Evolutionary conservation across 768 basidiomycete genomes (phyloP).

Genomic region (Phaeotremella skinneri): DNA sequence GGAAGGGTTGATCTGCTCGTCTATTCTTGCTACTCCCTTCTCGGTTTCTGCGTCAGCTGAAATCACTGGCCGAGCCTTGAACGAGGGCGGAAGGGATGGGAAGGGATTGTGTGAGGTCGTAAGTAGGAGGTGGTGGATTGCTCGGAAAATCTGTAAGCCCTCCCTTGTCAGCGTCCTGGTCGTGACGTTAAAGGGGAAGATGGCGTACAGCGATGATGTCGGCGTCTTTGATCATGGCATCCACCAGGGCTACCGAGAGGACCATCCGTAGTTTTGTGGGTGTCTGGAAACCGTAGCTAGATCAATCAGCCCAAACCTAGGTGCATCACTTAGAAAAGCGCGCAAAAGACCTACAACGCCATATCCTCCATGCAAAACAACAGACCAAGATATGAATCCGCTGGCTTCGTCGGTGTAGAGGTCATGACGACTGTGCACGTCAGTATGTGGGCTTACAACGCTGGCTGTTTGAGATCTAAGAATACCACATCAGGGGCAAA

Average conservation of each 20-base stretch:
- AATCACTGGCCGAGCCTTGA: constrained; percentile 18
- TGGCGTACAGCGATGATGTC: constrained; percentile 46
- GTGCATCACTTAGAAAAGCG: neutral
- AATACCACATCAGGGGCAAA: too few relatives aligned
- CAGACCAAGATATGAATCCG: constrained; percentile 47
- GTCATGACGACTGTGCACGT: constrained; percentile 40
- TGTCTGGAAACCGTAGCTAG: constrained; percentile 50
- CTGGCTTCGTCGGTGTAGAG: constrained; percentile 39
- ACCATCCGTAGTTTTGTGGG: constrained; percentile 45
- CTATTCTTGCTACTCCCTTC: neutral
- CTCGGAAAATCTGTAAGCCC: constrained; percentile 40
- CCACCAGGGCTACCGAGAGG: constrained; percentile 45
- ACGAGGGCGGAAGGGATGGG: constrained; percentile 30
- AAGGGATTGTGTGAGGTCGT: constrained; percentile 44
- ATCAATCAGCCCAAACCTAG: neutral
- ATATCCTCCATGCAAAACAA: constrained; percentile 52
- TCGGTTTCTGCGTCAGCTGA: neutral
- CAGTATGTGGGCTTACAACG: too few relatives aligned
- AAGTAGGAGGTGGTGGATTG: constrained; percentile 46
- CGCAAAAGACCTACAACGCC: constrained; percentile 50
- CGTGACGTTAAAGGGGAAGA: neutral
- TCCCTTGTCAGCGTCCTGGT: neutral
- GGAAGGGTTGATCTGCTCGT: constrained; percentile 6
- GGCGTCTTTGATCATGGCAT: constrained; percentile 50
- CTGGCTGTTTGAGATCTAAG: too few relatives aligned